Percentiles rank a stretch among this genome's conserved stretches.
Conservation (phyloP, 2,329 filamentous ascomycete genomes). For the Blastomyces parvus region DNA sequence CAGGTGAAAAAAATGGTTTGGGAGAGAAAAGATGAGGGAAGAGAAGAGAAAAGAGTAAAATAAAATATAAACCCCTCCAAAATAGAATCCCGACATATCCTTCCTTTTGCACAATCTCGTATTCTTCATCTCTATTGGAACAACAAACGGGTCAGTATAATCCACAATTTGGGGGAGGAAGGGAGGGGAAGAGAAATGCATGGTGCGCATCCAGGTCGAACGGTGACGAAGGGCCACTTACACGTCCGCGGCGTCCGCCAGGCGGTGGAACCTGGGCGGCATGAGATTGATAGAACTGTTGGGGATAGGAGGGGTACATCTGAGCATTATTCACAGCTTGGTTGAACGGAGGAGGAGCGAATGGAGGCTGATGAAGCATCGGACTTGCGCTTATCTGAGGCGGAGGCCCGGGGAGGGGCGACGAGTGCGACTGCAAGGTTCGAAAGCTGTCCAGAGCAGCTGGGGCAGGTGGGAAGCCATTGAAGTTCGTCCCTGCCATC, state of each 20-base stretch:
- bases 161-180: not conserved
- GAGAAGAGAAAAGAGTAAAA: not conserved
- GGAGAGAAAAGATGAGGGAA: not conserved
- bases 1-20: not conserved
- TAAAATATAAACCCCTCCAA: not conserved
- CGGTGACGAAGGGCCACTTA: conserved; percentile 29
- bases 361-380: conserved; percentile 42
- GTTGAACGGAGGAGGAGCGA: conserved; percentile 36
- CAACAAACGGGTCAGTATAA: not conserved
- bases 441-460: conserved; percentile 35
- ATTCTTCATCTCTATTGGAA: not conserved
- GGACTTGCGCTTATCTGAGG: conserved; percentile 31
- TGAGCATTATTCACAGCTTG: conserved; percentile 36
- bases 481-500: conserved; percentile 36
- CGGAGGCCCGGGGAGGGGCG: conserved; percentile 28
- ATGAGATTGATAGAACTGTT: conserved; percentile 35
- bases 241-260: conserved; percentile 46
- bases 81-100: not conserved
- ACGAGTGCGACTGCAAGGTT: conserved; percentile 30
- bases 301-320: conserved; percentile 44
- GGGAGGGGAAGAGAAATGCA: conserved; percentile 3
- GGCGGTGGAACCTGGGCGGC: conserved; percentile 35
- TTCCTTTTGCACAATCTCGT: not conserved
- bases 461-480: conserved; percentile 32
- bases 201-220: not conserved